These are phyloP conservation scores for Pestalotiopsis sp. DNA, from an alignment of 2,329 filamentous ascomycete species.

Conservation along the genomic window DNA sequence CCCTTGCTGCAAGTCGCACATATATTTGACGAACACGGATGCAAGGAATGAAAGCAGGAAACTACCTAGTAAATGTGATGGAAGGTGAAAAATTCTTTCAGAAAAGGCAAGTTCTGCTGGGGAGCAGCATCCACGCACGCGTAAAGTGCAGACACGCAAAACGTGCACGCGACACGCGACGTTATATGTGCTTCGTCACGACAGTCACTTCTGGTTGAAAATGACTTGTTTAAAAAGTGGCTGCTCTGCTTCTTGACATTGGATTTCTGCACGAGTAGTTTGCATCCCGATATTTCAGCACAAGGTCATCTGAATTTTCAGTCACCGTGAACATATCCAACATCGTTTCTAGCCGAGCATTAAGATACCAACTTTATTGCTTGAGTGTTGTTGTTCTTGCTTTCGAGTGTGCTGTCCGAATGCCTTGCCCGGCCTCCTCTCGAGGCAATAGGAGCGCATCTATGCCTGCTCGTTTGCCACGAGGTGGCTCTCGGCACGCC, in stretches of 20 bases:
- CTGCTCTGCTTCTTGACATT: too few species aligned
- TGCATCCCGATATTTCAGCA: too few species aligned
- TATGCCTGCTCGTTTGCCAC: background rate
- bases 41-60: too few species aligned
- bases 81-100: background rate
- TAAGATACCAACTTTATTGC: background rate
- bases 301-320: too few species aligned
- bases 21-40: too few species aligned
- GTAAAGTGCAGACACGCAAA: background rate
- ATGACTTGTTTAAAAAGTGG: too few species aligned
- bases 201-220: too few species aligned
- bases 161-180: background rate
- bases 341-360: too few species aligned
- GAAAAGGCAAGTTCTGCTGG: background rate
- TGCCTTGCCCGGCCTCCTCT: background rate
- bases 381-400: background rate
- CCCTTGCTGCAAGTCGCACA: too few species aligned
- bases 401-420: background rate
- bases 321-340: background rate
- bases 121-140: background rate
- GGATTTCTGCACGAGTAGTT: too few species aligned
- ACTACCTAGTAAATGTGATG: background rate
- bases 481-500: background rate
- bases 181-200: background rate
- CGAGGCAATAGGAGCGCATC: background rate